A percentile compares a stretch with the other conserved stretches of the same genome.
Evolutionary conservation across 1,139 yeast species (phyloP).

Genomic region (Magnusiomyces magnusii): DNA sequence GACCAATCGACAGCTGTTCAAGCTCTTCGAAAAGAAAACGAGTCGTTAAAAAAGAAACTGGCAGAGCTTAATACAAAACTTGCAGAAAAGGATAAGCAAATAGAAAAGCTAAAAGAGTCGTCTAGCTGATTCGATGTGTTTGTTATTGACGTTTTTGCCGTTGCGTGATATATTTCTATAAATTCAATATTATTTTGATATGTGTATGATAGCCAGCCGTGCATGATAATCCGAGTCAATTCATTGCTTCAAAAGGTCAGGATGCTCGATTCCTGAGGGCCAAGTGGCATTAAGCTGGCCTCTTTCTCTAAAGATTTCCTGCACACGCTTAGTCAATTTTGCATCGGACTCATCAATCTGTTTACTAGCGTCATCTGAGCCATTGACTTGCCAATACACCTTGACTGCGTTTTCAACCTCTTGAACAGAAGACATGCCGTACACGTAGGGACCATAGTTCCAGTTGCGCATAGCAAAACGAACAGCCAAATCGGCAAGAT

Average conservation of each 20-base stretch:
- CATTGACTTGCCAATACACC: constrained; percentile 40
- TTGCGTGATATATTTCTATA: not conserved
- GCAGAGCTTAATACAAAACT: constrained; percentile 11
- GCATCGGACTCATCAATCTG: constrained; percentile 38
- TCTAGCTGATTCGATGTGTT: not conserved
- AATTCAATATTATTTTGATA: too few relatives aligned
- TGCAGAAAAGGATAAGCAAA: constrained; percentile 29
- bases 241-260: not conserved
- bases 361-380: constrained; percentile 34
- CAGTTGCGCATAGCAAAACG: constrained; percentile 64
- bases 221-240: not conserved
- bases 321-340: constrained; percentile 40
- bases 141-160: not conserved
- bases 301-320: constrained; percentile 37
- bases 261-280: constrained; percentile 54
- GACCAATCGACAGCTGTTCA: constrained; percentile 16
- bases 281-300: constrained; percentile 57
- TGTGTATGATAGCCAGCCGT: too few relatives aligned
- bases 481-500: constrained; percentile 75
- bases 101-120: constrained; percentile 22
- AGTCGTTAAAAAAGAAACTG: constrained; percentile 14
- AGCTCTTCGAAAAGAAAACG: constrained; percentile 29
- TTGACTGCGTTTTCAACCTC: constrained; percentile 61
- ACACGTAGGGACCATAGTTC: constrained; percentile 46
- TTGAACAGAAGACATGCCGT: constrained; percentile 58